A percentile compares a stretch with the other conserved stretches of the same genome.
These are phyloP conservation scores for Solanum lycopersicoides DNA, from an alignment of 257 asterid genomes.

Conservation along the genomic window DNA sequence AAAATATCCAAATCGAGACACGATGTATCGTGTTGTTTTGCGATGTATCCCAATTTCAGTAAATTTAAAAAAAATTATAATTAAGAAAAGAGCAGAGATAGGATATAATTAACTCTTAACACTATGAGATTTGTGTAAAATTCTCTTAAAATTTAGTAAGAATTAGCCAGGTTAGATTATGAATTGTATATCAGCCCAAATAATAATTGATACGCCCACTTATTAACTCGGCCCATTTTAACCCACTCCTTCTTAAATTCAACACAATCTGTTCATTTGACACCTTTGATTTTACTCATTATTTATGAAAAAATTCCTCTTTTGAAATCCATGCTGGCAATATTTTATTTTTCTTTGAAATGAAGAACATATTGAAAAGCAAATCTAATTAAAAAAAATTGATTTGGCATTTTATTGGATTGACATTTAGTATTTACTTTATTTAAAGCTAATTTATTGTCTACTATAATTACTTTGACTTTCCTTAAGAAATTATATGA, in stretches of 20 bases:
- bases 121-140: too few species aligned
- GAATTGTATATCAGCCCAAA: not conserved
- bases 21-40: too few species aligned
- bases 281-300: not conserved
- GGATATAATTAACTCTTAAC: too few species aligned
- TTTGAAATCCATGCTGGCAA: not conserved
- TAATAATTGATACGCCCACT: not conserved
- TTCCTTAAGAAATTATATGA: not conserved
- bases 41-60: too few species aligned
- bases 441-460: not conserved
- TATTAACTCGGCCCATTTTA: too few species aligned
- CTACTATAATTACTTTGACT: not conserved
- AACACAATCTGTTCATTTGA: not conserved
- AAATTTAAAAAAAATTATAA: too few species aligned
- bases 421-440: not conserved
- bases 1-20: fast-evolving
- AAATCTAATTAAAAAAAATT: not conserved
- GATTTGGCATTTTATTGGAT: not conserved
- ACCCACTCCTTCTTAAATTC: too few species aligned
- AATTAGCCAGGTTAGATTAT: not conserved
- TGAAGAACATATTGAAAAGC: not conserved
- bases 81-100: too few species aligned
- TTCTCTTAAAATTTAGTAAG: too few species aligned
- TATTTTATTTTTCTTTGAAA: not conserved
- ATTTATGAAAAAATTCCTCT: too few species aligned